Percentiles rank a stretch among this genome's conserved stretches.
Evolutionary conservation across 2,329 filamentous ascomycete species (phyloP).

Genomic region (Aspergillus ochraceus): DNA sequence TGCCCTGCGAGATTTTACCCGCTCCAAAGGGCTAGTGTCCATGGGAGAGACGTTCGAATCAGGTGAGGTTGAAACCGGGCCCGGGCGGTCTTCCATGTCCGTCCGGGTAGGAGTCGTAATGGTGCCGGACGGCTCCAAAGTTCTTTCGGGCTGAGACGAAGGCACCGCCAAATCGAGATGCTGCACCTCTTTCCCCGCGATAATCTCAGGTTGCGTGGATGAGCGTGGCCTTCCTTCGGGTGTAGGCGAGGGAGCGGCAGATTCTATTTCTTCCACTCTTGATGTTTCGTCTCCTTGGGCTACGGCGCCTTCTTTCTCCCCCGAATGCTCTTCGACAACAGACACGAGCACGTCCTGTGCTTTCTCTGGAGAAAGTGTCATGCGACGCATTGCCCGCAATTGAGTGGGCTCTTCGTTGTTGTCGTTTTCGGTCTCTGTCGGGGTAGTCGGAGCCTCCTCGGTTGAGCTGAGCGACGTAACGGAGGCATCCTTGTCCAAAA

Average conservation of each 20-base stretch:
- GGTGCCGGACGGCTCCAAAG: slow-evolving; percentile 3
- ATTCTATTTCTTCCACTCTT: slow-evolving; percentile 22
- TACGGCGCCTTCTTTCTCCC: slow-evolving; percentile 31
- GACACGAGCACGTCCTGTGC: slow-evolving; percentile 64
- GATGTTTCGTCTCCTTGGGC: slow-evolving; percentile 11
- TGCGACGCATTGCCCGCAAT: slow-evolving; percentile 37
- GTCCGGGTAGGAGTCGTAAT: not conserved
- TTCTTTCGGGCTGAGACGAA: slow-evolving; percentile 25
- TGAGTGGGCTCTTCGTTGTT: slow-evolving; percentile 29
- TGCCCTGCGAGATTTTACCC: slow-evolving; percentile 5
- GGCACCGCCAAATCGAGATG: slow-evolving; percentile 62
- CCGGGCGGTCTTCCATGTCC: slow-evolving; percentile 6
- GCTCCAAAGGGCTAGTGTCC: slow-evolving; percentile 15
- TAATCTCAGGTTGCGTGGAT: slow-evolving; percentile 24
- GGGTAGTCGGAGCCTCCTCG: slow-evolving; percentile 61
- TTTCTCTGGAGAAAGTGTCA: slow-evolving; percentile 60
- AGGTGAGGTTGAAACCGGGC: slow-evolving; percentile 6
- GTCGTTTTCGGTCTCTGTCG: slow-evolving; percentile 36
- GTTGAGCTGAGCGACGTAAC: slow-evolving; percentile 70
- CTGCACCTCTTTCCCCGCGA: slow-evolving; percentile 55
- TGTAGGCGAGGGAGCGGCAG: slow-evolving; percentile 19
- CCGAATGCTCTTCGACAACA: slow-evolving; percentile 64
- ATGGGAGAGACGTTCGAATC: slow-evolving; percentile 10
- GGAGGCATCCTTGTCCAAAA: slow-evolving; percentile 80
- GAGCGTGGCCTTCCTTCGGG: slow-evolving; percentile 18